These are phyloP conservation scores for Alternaria metachromatica DNA, from an alignment of 2,329 filamentous ascomycete genomes.

Conservation along the genomic window DNA sequence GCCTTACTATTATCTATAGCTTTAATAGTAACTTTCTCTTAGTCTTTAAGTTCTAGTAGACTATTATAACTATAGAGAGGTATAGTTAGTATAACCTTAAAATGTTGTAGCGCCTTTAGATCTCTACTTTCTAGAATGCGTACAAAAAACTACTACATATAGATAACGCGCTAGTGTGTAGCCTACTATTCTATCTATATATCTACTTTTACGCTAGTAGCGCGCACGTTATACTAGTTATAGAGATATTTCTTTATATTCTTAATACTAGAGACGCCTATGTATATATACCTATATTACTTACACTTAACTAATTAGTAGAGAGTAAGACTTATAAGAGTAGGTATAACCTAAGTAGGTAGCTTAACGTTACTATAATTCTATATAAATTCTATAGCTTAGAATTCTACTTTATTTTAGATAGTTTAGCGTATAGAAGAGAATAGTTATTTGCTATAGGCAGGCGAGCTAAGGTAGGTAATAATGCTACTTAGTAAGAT, in stretches of 20 bases:
- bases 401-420: background rate
- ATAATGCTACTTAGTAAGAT: background rate
- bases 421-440: background rate
- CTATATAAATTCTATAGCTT: background rate
- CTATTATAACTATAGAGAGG: too few relatives aligned
- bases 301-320: background rate
- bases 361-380: background rate
- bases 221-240: background rate
- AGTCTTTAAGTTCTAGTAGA: too few relatives aligned
- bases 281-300: background rate
- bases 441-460: background rate
- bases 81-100: too few relatives aligned
- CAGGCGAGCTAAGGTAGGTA: background rate
- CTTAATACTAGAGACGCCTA: background rate
- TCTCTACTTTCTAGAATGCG: too few relatives aligned
- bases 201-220: too few relatives aligned
- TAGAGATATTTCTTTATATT: background rate
- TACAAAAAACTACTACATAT: too few relatives aligned
- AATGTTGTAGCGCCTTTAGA: too few relatives aligned
- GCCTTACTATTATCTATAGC: too few relatives aligned
- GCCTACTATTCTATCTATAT: too few relatives aligned
- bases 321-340: background rate
- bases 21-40: too few relatives aligned
- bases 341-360: background rate
- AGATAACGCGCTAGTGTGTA: too few relatives aligned